Conservation (phyloP, 441 rosid genomes). For the Brassica balearica region DNA sequence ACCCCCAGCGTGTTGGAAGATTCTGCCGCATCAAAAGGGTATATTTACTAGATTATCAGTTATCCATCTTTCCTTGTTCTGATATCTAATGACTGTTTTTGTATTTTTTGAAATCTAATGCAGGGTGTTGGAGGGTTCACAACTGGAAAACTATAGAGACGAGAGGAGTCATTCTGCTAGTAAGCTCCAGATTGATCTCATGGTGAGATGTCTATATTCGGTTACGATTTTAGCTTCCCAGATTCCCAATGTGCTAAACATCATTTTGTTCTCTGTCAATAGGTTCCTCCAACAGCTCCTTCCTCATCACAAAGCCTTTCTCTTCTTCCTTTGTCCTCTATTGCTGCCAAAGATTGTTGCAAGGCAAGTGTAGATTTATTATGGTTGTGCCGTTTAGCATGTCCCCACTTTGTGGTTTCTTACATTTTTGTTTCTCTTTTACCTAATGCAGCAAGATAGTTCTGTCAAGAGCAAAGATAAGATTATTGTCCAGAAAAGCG, state of each 20-base stretch:
- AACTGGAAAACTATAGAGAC: constrained; percentile 30
- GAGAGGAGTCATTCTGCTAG: constrained; percentile 23
- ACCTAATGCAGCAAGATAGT: constrained; percentile 35
- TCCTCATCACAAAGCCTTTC: constrained; percentile 45
- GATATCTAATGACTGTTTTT: constrained; percentile 30
- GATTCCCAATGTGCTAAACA: constrained; percentile 32
- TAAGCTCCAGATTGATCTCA: constrained; percentile 53
- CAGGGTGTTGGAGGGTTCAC: constrained; percentile 37
- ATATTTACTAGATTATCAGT: constrained; percentile 32
- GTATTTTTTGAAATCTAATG: neutral
- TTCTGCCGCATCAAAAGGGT: constrained; percentile 44
- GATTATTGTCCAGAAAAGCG: constrained; percentile 21
- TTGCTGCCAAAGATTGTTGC: constrained; percentile 18
- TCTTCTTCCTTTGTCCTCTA: constrained; percentile 36
- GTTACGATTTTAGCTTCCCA: constrained; percentile 27
- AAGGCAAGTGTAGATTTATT: constrained; percentile 31
- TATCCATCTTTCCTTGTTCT: constrained; percentile 19
- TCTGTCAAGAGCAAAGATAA: neutral
- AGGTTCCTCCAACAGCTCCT: constrained; percentile 53
- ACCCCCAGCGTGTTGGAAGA: constrained; percentile 33
- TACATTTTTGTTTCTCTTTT: constrained; percentile 23
- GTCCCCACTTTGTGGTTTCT: neutral
- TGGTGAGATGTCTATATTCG: constrained; percentile 53
- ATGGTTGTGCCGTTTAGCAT: neutral
- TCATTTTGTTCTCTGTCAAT: constrained; percentile 29